These are phyloP conservation scores for Fusarium citri DNA, from an alignment of 2,329 filamentous ascomycete genomes.

Conservation along the genomic window DNA sequence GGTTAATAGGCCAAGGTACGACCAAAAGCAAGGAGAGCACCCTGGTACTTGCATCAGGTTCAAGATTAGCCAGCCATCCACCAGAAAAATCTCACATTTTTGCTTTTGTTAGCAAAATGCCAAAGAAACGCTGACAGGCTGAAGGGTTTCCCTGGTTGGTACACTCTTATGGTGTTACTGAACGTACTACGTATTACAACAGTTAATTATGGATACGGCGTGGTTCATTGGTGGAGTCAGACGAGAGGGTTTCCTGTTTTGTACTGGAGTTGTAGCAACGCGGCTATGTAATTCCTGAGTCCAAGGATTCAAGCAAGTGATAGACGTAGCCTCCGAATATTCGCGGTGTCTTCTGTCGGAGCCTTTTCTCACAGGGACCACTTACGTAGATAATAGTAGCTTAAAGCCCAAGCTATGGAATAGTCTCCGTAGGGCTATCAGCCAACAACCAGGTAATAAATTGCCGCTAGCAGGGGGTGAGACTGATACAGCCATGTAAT, in stretches of 20 bases:
- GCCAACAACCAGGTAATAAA: neutral
- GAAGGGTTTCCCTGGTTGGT: neutral
- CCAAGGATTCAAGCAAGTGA: neutral
- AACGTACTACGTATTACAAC: neutral
- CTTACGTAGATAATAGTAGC: neutral
- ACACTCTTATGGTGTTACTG: neutral
- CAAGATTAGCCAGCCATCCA: neutral
- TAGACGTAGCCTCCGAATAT: neutral
- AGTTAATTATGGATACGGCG: neutral
- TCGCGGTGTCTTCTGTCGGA: neutral
- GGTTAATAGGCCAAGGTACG: neutral
- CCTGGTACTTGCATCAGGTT: neutral
- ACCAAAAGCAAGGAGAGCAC: neutral
- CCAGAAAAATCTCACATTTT: conserved; percentile 1
- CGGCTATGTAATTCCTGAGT: neutral
- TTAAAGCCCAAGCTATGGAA: neutral
- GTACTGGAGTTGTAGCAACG: neutral
- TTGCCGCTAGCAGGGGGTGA: conserved; percentile 4
- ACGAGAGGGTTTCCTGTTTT: conserved; percentile 19
- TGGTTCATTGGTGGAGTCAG: conserved; percentile 6
- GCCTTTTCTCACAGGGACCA: neutral
- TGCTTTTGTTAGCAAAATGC: neutral
- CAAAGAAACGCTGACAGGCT: neutral
- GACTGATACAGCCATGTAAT: neutral
- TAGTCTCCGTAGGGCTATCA: conserved; percentile 1